Evolutionary conservation across 1,284 basidiomycete genomes (phyloP), one percentile per base, ranked within the genome.

Genomic region (Pyrrhoderma noxium): DNA sequence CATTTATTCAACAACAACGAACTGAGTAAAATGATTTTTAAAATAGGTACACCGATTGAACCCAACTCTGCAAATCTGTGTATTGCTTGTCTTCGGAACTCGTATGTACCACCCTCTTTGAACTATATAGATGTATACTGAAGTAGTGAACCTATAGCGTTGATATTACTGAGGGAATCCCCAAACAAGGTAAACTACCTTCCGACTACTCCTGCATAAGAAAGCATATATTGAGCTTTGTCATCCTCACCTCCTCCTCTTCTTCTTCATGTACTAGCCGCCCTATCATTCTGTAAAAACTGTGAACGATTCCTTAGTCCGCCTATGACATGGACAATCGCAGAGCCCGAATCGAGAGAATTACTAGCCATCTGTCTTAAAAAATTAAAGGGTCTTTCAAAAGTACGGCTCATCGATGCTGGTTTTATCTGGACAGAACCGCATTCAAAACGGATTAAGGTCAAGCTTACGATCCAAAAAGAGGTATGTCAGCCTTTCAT

Each of bases 381-480:
- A 67, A 96, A 94, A 68, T 82, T 98, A 63, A 95, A 96, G 61
- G 90, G 94, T 21, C 75, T 99, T 31, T 87, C 83, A 62, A 95
- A 93, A 73, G 93, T 99, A 48, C 88, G 95, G 31, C 71, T 99
- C 40, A 96, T 96, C 35, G 95, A 99, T 58, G 95, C 95, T 0
- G 90, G 93, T 58, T 99, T 99, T 67, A 93, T 99, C 64, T 99
- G 96, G 95, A 99, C 95, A 8, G 96, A 99, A 65, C 95, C 95
- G 1, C 95, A 99, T 70, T 93, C 89, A 47, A 95, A 95, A 66
- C 80, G 96, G 47, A 68, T 99, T 56, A 81, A 92, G 48, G 84
- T 99, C 57, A 96, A 96, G 57, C 72, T 99, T 61, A 98, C 95
- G 0, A 94, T 99, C 50, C 96, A 99, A 71, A 98, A 99, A 72